These are phyloP conservation scores for Leishmania turanica DNA, from an alignment of 208 protist genomes.

Conservation along the genomic window DNA sequence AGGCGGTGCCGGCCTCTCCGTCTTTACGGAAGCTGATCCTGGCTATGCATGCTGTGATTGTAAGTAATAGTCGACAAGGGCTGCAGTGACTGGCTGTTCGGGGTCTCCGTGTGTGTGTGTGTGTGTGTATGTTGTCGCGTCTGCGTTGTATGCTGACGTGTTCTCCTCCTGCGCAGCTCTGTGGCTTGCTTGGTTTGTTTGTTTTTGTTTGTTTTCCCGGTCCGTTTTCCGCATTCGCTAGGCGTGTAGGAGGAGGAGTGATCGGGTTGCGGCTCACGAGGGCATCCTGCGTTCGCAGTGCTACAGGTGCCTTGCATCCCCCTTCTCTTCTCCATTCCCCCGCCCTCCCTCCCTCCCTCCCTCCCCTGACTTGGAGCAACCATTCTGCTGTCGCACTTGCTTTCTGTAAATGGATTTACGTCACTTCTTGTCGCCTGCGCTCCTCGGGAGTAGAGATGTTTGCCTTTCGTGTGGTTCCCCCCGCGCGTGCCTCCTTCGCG, in stretches of 20 bases:
- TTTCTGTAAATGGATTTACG: background rate
- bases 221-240: background rate
- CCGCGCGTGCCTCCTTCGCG: no score
- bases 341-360: background rate
- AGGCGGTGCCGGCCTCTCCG: background rate
- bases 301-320: background rate
- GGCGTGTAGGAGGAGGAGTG: background rate
- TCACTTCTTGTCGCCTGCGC: background rate
- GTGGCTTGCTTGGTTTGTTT: no score
- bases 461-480: background rate
- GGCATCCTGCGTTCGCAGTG: background rate
- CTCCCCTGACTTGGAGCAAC: background rate
- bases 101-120: background rate
- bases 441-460: background rate
- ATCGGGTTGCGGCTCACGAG: background rate
- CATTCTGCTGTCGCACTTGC: background rate
- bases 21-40: background rate
- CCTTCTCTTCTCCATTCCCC: background rate
- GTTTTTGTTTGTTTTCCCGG: background rate
- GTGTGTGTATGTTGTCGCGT: no score
- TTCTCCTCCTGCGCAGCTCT: no score
- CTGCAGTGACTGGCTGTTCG: background rate
- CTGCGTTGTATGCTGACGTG: no score
- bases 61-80: background rate
- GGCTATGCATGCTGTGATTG: background rate